phyloP scores from a whole-genome alignment of 495 filamentous ascomycete genomes.

The Letharia columbiana region DNA sequence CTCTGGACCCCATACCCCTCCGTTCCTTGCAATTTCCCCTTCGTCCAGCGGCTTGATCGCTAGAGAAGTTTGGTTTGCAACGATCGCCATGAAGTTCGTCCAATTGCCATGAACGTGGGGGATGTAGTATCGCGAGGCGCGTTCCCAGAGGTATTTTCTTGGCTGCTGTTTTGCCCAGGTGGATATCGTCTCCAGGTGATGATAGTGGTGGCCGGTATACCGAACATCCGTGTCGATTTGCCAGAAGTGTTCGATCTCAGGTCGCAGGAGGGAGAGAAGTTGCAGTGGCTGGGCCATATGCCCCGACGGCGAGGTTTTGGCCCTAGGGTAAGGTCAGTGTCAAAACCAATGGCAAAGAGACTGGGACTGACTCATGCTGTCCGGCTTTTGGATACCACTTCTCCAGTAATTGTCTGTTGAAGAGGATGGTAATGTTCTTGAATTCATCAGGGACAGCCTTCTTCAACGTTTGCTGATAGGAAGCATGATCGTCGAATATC shows the following conservation, averaged over 20 bases:
- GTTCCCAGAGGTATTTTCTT: constrained; percentile 63
- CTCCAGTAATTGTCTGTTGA: constrained; percentile 51
- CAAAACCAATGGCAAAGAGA: background rate
- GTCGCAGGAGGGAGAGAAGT: constrained; percentile 55
- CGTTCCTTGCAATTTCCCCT: constrained; percentile 26
- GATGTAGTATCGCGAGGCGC: constrained; percentile 64
- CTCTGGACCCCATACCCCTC: constrained; percentile 55
- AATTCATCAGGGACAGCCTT: constrained; percentile 56
- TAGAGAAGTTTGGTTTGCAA: constrained; percentile 32
- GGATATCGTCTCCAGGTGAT: constrained; percentile 52
- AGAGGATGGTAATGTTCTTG: constrained; percentile 56
- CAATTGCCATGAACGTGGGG: constrained; percentile 54
- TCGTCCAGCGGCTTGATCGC: background rate
- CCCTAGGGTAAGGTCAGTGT: constrained; percentile 19
- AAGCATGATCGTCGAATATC: constrained; percentile 47
- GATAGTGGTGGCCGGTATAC: constrained; percentile 61
- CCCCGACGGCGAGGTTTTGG: constrained; percentile 9
- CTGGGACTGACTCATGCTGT: constrained; percentile 21
- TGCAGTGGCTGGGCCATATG: constrained; percentile 35
- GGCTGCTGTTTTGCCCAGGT: constrained; percentile 55
- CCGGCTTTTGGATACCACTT: constrained; percentile 48
- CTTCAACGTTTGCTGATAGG: constrained; percentile 46
- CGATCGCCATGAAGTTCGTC: constrained; percentile 43
- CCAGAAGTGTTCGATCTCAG: constrained; percentile 68
- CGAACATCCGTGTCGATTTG: constrained; percentile 71